Conservation (phyloP, 805 yeast genomes). For the Starmerella sp. region DNA sequence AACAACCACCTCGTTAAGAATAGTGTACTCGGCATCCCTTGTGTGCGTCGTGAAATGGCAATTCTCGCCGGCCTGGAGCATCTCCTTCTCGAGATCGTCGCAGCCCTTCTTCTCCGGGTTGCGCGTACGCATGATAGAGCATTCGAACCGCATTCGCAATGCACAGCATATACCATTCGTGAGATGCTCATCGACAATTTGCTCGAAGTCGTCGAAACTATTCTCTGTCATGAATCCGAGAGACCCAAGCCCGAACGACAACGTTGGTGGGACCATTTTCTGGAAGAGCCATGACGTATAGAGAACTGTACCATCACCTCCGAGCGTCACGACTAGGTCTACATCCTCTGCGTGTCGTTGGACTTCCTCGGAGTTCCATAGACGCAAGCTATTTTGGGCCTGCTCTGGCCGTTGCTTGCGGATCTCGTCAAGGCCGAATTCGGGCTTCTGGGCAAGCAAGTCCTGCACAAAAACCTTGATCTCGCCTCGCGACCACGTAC, state of each 20-base stretch:
- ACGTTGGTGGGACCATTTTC: slow-evolving; percentile 77
- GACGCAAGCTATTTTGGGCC: slow-evolving; percentile 40
- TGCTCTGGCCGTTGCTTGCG: slow-evolving; percentile 36
- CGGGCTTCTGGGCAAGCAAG: slow-evolving; percentile 46
- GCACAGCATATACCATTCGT: slow-evolving; percentile 65
- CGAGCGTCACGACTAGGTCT: slow-evolving; percentile 77
- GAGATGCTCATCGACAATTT: slow-evolving; percentile 45
- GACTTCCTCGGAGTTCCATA: slow-evolving; percentile 53
- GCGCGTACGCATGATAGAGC: slow-evolving; percentile 42
- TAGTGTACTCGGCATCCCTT: slow-evolving; percentile 41
- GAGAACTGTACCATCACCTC: slow-evolving; percentile 95
- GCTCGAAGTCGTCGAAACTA: slow-evolving; percentile 60
- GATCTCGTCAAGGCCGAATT: slow-evolving; percentile 52
- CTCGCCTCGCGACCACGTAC: slow-evolving; percentile 21
- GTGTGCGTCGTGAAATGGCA: slow-evolving; percentile 16
- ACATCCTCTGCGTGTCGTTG: slow-evolving; percentile 36
- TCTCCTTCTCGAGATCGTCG: slow-evolving; percentile 32
- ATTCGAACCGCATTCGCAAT: slow-evolving; percentile 76
- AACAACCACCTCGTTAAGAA: slow-evolving; percentile 77
- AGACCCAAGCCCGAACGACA: slow-evolving; percentile 81
- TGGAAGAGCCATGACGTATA: slow-evolving; percentile 82
- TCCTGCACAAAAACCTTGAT: slow-evolving; percentile 60
- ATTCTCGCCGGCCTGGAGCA: slow-evolving; percentile 31
- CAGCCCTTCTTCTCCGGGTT: slow-evolving; percentile 27
- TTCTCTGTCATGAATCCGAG: slow-evolving; percentile 87